Percentiles rank a stretch among this genome's conserved stretches.
Evolutionary conservation across 208 protist species (phyloP).

Genomic region (Leishmania turanica): DNA sequence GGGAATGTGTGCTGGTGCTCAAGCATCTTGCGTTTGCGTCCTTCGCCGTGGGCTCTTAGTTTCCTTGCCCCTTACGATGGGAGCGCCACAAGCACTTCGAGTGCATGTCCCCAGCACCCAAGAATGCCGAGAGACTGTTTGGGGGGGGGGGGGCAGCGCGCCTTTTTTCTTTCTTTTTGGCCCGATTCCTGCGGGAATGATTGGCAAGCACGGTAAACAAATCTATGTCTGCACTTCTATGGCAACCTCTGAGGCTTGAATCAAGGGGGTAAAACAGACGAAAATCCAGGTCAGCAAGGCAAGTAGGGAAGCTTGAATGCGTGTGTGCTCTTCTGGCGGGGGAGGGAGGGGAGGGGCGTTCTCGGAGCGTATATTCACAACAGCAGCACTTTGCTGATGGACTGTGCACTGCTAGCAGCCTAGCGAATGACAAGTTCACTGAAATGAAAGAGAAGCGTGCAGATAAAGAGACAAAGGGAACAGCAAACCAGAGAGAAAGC

Average conservation of each 20-base stretch:
- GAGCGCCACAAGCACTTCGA: background rate
- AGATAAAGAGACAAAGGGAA: background rate
- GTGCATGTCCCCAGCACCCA: background rate
- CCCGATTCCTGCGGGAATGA: background rate
- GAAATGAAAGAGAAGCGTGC: background rate
- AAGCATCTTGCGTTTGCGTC: background rate
- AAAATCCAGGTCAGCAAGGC: constrained; percentile 6
- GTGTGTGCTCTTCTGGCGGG: background rate
- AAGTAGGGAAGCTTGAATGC: background rate
- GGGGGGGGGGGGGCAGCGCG: background rate
- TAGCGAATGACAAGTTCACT: background rate
- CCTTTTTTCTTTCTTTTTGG: background rate
- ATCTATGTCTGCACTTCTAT: background rate
- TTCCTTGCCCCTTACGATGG: background rate
- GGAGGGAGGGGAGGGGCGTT: background rate
- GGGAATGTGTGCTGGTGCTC: background rate
- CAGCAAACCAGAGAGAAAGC: constrained; percentile 6
- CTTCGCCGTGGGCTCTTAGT: background rate
- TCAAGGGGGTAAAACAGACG: background rate
- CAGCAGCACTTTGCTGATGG: background rate
- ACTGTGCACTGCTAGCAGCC: background rate
- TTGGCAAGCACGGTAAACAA: background rate
- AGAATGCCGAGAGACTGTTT: background rate
- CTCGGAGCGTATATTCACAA: background rate
- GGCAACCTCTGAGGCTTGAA: background rate